Evolutionary conservation across 2,329 filamentous ascomycete genomes (phyloP), one percentile per base, ranked within the genome.

Genomic region (Tolypocladium inflatum): DNA sequence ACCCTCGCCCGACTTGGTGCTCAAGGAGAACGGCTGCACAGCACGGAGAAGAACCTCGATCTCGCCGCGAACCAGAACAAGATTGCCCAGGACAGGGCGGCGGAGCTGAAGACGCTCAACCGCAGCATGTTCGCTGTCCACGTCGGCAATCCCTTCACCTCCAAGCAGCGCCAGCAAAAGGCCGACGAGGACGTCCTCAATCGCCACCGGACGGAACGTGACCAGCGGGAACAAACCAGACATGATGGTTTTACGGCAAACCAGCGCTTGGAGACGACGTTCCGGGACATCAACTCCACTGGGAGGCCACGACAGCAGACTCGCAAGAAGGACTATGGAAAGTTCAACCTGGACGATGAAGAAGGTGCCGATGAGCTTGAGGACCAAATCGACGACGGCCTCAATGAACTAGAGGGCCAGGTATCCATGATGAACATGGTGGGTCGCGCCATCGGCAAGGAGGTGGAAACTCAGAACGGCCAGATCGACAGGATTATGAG

Each of bases 61-160:
- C 78, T 90, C 63, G 88, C 91, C 4, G 76, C 83, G n/a, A 87
- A 87, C 62, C 86, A 91, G 69, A 90, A 89, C 65, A 83, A 85
- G 59, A 77, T 89, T 59, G 89, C 90, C 0, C 86, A 91, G 64
- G 90, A 92, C 63, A 89, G 90, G 65, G 88, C 91, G 1, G 83
- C 85, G 54, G 91, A 96, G 68, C 77, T 97, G 42, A 93, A 93
- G 76, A 90, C 84, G 1, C 78, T 95, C 55, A 96, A 97, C 73
- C 80, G 88, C 62, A 91, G 87, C 76, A 96, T 97, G 91, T 96
- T 96, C 68, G 89, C 90, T 6, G 83, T 92, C 26, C 88, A 91
- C 67, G 86, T 92, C 33, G 78, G 79, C 56, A 91, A 91, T 65
- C 88, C 88, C 0, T 90, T 96, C 70, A 94, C 89, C 0, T 84